A percentile compares a stretch with the other conserved stretches of the same genome.
Conservation (phyloP, 2,329 filamentous ascomycete genomes). For the Fusarium sp. region DNA sequence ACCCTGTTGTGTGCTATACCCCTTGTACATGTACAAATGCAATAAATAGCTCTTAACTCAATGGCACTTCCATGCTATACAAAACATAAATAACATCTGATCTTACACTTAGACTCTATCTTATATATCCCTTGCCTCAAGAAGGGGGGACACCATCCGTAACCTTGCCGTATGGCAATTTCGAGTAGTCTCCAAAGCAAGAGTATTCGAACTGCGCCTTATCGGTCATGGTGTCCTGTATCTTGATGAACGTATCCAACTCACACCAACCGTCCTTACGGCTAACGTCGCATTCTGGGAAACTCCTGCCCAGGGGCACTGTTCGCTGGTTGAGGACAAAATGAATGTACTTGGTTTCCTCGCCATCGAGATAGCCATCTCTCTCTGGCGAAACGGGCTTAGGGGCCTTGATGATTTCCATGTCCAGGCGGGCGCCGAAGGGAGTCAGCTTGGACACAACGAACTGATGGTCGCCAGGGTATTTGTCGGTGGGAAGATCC, state of each 20-base stretch:
- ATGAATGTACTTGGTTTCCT: constrained; percentile 77
- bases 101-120: constrained; percentile 6
- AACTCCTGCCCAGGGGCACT: constrained; percentile 75
- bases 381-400: constrained; percentile 70
- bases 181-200: constrained; percentile 70
- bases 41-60: neutral
- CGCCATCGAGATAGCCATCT: constrained; percentile 64
- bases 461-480: constrained; percentile 71
- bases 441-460: constrained; percentile 77
- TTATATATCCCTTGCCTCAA: constrained; percentile 12
- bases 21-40: neutral
- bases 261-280: constrained; percentile 84
- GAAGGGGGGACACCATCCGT: constrained; percentile 55
- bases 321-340: constrained; percentile 82
- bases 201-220: constrained; percentile 73
- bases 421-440: constrained; percentile 79
- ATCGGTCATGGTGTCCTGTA: constrained; percentile 70
- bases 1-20: neutral
- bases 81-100: constrained; percentile 5
- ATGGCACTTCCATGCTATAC: neutral
- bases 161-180: constrained; percentile 56
- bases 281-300: constrained; percentile 71
- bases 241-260: constrained; percentile 73
- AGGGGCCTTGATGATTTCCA: constrained; percentile 78
- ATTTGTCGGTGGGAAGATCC: constrained; percentile 66